Evolutionary conservation across 331 rosid species (phyloP).

Genomic region (Quercus phellos): DNA sequence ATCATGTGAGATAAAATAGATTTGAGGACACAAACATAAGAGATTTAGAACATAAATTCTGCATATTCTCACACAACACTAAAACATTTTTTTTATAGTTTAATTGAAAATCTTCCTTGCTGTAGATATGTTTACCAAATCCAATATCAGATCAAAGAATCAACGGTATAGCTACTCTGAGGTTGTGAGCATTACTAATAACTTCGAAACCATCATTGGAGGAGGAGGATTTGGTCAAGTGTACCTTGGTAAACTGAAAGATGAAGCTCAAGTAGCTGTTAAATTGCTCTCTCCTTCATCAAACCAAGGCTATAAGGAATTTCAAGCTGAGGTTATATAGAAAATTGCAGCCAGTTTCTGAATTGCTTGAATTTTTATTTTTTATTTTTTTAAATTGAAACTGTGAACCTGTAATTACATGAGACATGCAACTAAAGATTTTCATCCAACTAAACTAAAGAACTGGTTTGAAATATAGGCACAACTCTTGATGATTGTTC

Average conservation of each 20-base stretch:
- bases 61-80: background rate
- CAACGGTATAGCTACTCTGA: background rate
- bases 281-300: constrained; percentile 27
- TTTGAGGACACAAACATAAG: background rate
- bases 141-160: background rate
- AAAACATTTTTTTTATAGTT: no score
- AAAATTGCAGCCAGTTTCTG: background rate
- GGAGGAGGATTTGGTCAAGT: constrained; percentile 35
- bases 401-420: no score
- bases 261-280: constrained; percentile 16
- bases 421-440: no score
- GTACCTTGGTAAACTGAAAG: constrained; percentile 13
- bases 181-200: constrained; percentile 11
- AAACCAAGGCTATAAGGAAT: constrained; percentile 27
- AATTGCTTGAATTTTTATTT: background rate
- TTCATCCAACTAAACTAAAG: background rate
- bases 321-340: constrained; percentile 21
- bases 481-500: constrained; percentile 22
- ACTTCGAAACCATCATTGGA: constrained; percentile 12
- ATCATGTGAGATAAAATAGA: background rate
- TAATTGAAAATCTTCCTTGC: no score
- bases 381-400: background rate
- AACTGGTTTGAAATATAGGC: constrained; percentile 1
- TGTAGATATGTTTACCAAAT: background rate
- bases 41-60: background rate